Base-by-base conservation (phyloP, 352 stramenopile species). In the Synura sp. region DNA sequence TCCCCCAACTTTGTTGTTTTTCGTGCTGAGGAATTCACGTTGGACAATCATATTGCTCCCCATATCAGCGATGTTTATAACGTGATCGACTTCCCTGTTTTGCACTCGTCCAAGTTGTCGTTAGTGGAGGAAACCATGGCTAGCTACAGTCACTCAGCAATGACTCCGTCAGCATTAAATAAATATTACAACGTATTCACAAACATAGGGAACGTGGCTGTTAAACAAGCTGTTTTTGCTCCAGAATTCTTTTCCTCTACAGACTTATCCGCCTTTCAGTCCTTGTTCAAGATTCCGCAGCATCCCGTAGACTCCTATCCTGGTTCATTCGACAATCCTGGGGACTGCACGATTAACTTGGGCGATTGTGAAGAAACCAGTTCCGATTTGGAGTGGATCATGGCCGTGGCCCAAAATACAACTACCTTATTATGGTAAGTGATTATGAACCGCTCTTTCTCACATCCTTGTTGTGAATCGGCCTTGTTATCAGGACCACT, bases 371-470 rank as follows among this genome's bases (percentile, higher is more conserved):
- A 5, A n/a, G 57, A 71, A 42, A 31, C 14, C 9, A 71, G 38
- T 71, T 35, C 38, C 2, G 57, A 71, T 42, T 22, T 71, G 12
- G 22, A 71, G 38, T 71, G 38, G 19, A 71, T 71, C 7, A 71
- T 71, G 57, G 57, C 9, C 12, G 27, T 36, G 33, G 57, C 14
- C 15, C 57, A 71, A 22, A 71, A 71, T 36, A 88, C 86, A 22
- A 89, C 87, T 75, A 96, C 94, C n/a, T n/a, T n/a, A n/a, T n/a
- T n/a, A n/a, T n/a, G n/a, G n/a, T n/a, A n/a, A n/a, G n/a, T n/a
- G n/a, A n/a, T n/a, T n/a, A n/a, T n/a, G n/a, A n/a, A n/a, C n/a
- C n/a, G n/a, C n/a, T n/a, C n/a, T n/a, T n/a, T n/a, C n/a, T n/a
- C n/a, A n/a, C n/a, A n/a, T n/a, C n/a, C n/a, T n/a, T n/a, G n/a